Evolutionary conservation across 2,329 filamentous ascomycete species (phyloP), one percentile per base, ranked within the genome.

Genomic region (Macrophomina tecta): DNA sequence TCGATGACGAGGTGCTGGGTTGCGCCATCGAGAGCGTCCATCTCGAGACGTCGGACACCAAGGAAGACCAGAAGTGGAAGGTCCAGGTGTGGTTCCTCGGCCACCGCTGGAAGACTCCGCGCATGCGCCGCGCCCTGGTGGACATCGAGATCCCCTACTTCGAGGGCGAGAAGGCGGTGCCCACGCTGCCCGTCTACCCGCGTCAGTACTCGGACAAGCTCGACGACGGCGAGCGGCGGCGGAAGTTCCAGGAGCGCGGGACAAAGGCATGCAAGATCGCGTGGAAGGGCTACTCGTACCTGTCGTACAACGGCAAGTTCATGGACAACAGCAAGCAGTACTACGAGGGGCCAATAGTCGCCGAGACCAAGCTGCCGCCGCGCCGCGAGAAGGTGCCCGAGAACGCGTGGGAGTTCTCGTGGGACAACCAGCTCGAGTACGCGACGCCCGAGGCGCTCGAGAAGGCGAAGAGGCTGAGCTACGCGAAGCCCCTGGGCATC

Each of bases 81-180:
- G 52, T 60, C 12, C 42, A 58, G 30, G 52, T 66, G 5, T 66
- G 64, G 64, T 66, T 66, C 52, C 64, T 58, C 11, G 64, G 53
- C 30, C 55, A 56, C 45, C 53, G 46, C 11, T 66, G 64, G 64
- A 58, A 56, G 36, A 66, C 52, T 8, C 32, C 52, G 5, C 46
- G 64, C 51, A 48, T 66, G 52, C 45, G 51, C 11, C 53, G 52
- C 7, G 52, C 64, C 14, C 18, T 60, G 32, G 45, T 51, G 4
- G 55, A 66, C 30, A 49, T 66, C 9, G 46, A 60, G 34, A 34
- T 66, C 9, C 52, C 53, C 5, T 49, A 40, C 6, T 66, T 66
- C 32, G 64, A 66, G 45, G 64, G 64, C 34, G 64, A 66, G 42
- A 49, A 66, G 53, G 12, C 46, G 18, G 64, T 66, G 11, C 23